phyloP scores from a whole-genome alignment of 2,329 filamentous ascomycete genomes.

The Trichoderma aggressivum region DNA sequence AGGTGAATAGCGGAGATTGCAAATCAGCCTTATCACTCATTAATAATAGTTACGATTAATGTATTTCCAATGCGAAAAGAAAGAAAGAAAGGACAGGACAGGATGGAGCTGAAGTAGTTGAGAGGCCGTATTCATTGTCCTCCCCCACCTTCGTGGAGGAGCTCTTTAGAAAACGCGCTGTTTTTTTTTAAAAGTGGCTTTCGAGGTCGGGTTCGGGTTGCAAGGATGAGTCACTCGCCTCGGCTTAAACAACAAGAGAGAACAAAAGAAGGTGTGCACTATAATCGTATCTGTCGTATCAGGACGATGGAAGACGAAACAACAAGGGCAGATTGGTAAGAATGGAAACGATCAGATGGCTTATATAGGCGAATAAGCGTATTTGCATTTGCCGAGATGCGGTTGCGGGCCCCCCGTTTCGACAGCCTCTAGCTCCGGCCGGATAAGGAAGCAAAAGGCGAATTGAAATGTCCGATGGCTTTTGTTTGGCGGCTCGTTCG shows the following conservation, averaged over 20 bases:
- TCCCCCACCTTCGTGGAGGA: background rate
- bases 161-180: background rate
- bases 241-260: background rate
- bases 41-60: background rate
- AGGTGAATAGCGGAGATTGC: background rate
- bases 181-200: background rate
- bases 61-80: too few species aligned
- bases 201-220: background rate
- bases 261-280: background rate
- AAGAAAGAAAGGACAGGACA: background rate
- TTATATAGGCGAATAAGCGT: background rate
- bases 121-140: background rate
- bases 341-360: background rate
- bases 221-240: background rate
- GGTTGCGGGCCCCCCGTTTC: background rate
- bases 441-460: constrained; percentile 12
- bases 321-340: background rate
- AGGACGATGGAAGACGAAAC: background rate
- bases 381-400: background rate
- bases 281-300: background rate
- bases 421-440: background rate
- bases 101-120: background rate
- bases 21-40: background rate
- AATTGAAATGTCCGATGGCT: background rate
- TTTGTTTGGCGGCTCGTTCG: background rate